Conservation (phyloP, 768 basidiomycete species). For the Clitopilus hobsonii region DNA sequence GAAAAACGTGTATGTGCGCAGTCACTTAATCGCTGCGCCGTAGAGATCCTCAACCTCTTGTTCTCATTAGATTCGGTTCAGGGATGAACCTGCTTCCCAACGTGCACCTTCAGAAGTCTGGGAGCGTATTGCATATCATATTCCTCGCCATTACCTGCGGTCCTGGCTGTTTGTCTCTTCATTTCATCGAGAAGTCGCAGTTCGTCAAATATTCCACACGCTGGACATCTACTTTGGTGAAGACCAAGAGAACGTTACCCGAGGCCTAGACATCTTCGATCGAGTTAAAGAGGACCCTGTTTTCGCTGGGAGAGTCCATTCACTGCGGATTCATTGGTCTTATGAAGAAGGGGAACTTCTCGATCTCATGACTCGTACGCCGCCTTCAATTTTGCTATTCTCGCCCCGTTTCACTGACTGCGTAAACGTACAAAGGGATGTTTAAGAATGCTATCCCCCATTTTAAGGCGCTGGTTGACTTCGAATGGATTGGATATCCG, state of each 20-base stretch:
- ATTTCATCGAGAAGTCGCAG: conserved; percentile 62
- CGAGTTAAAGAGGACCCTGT: conserved; percentile 56
- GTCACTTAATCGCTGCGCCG: not conserved
- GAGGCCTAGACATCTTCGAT: conserved; percentile 65
- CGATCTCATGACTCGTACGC: conserved; percentile 36
- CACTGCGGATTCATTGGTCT: conserved; percentile 62
- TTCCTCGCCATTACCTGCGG: conserved; percentile 64
- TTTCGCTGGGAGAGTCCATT: conserved; percentile 57
- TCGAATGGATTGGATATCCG: conserved; percentile 78
- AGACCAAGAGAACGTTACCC: conserved; percentile 54
- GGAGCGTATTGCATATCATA: conserved; percentile 59
- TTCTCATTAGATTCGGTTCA: conserved; percentile 50
- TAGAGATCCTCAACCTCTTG: conserved; percentile 4
- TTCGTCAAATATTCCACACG: conserved; percentile 61
- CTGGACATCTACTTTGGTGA: conserved; percentile 67
- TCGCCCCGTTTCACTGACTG: not conserved
- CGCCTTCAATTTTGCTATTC: not conserved
- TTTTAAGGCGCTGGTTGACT: conserved; percentile 55
- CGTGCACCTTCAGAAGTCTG: conserved; percentile 64
- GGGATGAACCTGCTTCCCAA: conserved; percentile 52
- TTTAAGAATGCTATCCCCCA: conserved; percentile 61
- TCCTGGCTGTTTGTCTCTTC: conserved; percentile 63
- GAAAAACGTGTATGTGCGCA: conserved; percentile 38
- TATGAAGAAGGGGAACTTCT: conserved; percentile 68
- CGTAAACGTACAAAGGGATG: conserved; percentile 33